Evolutionary conservation across 1,284 basidiomycete species (phyloP).

Genomic region (Ganoderma multipileum): DNA sequence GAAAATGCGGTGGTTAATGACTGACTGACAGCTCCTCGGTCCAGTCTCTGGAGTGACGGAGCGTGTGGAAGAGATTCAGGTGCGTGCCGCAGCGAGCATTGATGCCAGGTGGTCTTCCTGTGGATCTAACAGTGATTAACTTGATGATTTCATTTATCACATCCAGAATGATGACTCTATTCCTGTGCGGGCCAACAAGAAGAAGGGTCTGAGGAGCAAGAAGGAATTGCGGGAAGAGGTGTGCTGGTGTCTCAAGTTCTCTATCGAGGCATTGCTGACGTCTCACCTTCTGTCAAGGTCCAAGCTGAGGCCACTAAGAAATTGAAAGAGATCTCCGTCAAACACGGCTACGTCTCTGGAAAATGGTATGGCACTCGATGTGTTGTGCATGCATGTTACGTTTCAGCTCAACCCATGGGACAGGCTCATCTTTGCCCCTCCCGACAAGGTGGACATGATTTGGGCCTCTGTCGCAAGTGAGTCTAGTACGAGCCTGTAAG

Average conservation of each 20-base stretch:
- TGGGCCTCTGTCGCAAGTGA: conserved; percentile 66
- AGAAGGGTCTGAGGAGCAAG: conserved; percentile 73
- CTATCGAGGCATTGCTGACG: background rate
- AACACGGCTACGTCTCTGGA: conserved; percentile 59
- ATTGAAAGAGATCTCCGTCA: conserved; percentile 62
- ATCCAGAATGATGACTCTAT: conserved; percentile 69
- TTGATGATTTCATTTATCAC: conserved; percentile 2
- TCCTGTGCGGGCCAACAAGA: conserved; percentile 70
- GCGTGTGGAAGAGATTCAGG: conserved; percentile 66
- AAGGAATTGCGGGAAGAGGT: conserved; percentile 76
- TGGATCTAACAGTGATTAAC: background rate
- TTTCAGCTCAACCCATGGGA: background rate
- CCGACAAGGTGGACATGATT: conserved; percentile 65
- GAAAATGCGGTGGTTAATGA: conserved; percentile 6
- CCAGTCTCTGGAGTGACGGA: conserved; percentile 65
- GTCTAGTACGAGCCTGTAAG: conserved; percentile 10
- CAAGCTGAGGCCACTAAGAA: conserved; percentile 63
- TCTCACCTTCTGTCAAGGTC: conserved; percentile 45
- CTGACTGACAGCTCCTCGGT: conserved; percentile 8
- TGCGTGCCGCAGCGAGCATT: conserved; percentile 30
- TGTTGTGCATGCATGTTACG: background rate
- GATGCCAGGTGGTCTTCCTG: background rate
- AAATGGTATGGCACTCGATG: conserved; percentile 60
- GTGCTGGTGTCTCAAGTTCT: conserved; percentile 22
- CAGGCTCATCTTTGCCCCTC: conserved; percentile 69